These are phyloP conservation scores for Podaxis mareebaensis DNA, from an alignment of 768 basidiomycete species.

Conservation along the genomic window DNA sequence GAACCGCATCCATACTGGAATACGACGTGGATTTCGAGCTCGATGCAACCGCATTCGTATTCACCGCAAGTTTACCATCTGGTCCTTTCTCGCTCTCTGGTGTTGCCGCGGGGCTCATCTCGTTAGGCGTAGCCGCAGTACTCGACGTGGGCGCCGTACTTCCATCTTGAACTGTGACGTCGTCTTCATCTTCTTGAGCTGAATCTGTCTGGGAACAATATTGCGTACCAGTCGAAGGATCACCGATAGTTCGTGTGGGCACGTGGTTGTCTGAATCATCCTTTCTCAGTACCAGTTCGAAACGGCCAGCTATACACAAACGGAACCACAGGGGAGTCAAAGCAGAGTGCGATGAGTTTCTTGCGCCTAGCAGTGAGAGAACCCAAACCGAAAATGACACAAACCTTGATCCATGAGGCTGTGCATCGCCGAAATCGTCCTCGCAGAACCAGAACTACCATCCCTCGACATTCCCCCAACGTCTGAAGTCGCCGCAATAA, in stretches of 20 bases:
- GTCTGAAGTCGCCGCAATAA: neutral
- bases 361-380: neutral
- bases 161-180: slow-evolving; percentile 7
- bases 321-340: neutral
- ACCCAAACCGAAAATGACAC: slow-evolving; percentile 12
- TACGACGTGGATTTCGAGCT: neutral
- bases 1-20: neutral
- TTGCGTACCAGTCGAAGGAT: slow-evolving; percentile 40
- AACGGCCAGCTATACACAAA: slow-evolving; percentile 46
- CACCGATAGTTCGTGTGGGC: slow-evolving; percentile 40
- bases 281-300: slow-evolving; percentile 53
- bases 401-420: slow-evolving; percentile 57
- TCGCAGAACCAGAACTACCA: slow-evolving; percentile 24
- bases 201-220: slow-evolving; percentile 17
- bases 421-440: slow-evolving; percentile 52
- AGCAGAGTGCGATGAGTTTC: neutral
- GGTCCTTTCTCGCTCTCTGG: slow-evolving; percentile 7
- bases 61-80: neutral
- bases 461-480: neutral
- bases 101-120: slow-evolving; percentile 7
- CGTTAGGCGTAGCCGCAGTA: neutral
- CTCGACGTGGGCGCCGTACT: slow-evolving; percentile 4
- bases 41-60: neutral
- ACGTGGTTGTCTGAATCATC: slow-evolving; percentile 33
- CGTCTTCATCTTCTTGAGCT: slow-evolving; percentile 7